phyloP scores from a whole-genome alignment of 768 basidiomycete genomes.

The Exsudoporus frostii region DNA sequence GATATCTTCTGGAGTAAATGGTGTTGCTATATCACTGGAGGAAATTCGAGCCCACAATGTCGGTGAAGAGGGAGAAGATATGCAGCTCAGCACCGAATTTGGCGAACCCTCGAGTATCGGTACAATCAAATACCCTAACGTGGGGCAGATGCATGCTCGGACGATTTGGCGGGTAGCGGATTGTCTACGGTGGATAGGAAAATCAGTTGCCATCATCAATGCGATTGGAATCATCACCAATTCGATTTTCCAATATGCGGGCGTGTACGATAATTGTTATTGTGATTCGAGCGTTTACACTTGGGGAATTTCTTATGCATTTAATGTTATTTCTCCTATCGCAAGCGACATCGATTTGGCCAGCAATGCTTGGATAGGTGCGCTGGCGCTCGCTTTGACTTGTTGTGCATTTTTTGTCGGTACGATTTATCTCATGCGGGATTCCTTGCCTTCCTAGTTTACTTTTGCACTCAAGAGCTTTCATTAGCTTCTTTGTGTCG shows the following conservation, averaged over 20 bases:
- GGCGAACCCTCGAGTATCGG: neutral
- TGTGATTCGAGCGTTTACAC: conserved; percentile 28
- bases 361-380: conserved; percentile 37
- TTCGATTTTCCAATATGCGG: conserved; percentile 31
- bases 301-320: conserved; percentile 26
- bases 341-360: conserved; percentile 25
- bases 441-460: conserved; percentile 16
- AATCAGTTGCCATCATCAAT: conserved; percentile 28
- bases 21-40: neutral
- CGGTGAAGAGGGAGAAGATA: neutral
- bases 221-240: conserved; percentile 23
- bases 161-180: conserved; percentile 4
- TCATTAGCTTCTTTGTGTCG: no score
- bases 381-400: conserved; percentile 27
- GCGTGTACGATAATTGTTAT: conserved; percentile 28
- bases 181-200: conserved; percentile 25
- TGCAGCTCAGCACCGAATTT: neutral
- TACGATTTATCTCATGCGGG: conserved; percentile 28
- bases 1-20: no score
- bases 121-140: neutral
- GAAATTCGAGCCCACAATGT: neutral
- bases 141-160: neutral
- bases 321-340: conserved; percentile 24
- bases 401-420: conserved; percentile 26
- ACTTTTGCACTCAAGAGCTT: neutral